Evolutionary conservation across 139 green algal species (phyloP).

Genomic region (Coelastrella sp.): DNA sequence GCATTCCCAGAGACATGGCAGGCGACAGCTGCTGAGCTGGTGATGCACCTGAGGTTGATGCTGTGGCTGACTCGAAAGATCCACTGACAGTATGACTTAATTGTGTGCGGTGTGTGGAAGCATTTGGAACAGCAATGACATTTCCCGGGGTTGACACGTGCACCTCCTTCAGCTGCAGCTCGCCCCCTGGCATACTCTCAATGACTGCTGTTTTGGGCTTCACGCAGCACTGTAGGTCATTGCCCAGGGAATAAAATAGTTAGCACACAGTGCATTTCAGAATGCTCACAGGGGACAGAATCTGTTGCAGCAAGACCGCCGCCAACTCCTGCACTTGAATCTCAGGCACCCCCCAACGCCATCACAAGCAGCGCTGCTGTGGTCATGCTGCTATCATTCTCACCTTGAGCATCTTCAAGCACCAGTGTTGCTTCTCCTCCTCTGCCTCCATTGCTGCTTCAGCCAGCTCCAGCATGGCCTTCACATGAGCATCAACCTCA

Average conservation of each 20-base stretch:
- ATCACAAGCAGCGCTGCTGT: too few relatives aligned
- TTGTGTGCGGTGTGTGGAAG: background rate
- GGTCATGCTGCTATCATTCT: background rate
- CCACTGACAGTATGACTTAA: background rate
- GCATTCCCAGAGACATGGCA: background rate
- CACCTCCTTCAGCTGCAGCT: conserved; percentile 15
- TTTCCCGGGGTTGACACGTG: background rate
- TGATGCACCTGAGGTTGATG: background rate
- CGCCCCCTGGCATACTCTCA: background rate
- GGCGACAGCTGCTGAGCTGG: background rate
- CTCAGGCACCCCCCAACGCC: too few relatives aligned
- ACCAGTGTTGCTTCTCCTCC: conserved; percentile 6
- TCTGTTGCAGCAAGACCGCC: too few relatives aligned
- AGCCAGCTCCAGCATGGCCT: background rate
- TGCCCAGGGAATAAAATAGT: background rate
- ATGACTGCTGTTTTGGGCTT: background rate
- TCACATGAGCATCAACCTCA: conserved; percentile 7
- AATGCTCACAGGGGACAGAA: too few relatives aligned
- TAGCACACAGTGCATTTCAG: background rate
- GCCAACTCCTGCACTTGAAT: too few relatives aligned
- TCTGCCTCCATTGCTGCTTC: conserved; percentile 29
- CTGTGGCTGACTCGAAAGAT: background rate
- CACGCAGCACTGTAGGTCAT: background rate
- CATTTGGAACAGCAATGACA: background rate
- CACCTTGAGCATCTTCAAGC: background rate